Evolutionary conservation across 2,329 filamentous ascomycete genomes (phyloP).

Genomic region (Colletotrichum cordylinicola): DNA sequence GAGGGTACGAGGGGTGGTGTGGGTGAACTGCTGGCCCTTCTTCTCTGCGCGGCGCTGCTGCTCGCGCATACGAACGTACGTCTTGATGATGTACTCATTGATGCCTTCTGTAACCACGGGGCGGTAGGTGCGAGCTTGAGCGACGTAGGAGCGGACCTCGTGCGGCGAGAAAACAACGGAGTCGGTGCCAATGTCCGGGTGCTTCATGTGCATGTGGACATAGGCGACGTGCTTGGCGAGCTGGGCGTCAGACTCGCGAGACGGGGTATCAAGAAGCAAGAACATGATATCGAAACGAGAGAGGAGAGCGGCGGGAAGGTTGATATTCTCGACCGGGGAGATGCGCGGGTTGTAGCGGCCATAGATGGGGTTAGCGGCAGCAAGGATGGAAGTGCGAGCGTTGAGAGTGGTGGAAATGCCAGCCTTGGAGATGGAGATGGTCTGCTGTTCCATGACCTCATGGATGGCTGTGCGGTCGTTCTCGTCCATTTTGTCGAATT

Average conservation of each 20-base stretch:
- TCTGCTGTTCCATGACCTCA: slow-evolving; percentile 90
- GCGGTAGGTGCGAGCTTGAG: slow-evolving; percentile 87
- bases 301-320: slow-evolving; percentile 93
- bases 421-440: slow-evolving; percentile 82
- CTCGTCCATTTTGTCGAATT: slow-evolving; percentile 91
- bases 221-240: slow-evolving; percentile 94
- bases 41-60: slow-evolving; percentile 91
- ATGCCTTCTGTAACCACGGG: slow-evolving; percentile 85
- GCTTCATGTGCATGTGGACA: slow-evolving; percentile 95
- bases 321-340: slow-evolving; percentile 98
- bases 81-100: slow-evolving; percentile 95
- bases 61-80: slow-evolving; percentile 93
- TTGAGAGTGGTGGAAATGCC: slow-evolving; percentile 82
- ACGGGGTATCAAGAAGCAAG: slow-evolving; percentile 93
- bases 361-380: slow-evolving; percentile 95
- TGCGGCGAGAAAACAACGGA: slow-evolving; percentile 84
- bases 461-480: slow-evolving; percentile 83
- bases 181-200: slow-evolving; percentile 73
- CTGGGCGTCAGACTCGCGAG: slow-evolving; percentile 88
- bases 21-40: slow-evolving; percentile 89
- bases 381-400: slow-evolving; percentile 92
- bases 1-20: slow-evolving; percentile 92
- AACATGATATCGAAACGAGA: slow-evolving; percentile 98
- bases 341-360: slow-evolving; percentile 98
- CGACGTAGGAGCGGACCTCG: slow-evolving; percentile 95